phyloP scores from a whole-genome alignment of 441 rosid genomes.

The Capsella rubella region DNA sequence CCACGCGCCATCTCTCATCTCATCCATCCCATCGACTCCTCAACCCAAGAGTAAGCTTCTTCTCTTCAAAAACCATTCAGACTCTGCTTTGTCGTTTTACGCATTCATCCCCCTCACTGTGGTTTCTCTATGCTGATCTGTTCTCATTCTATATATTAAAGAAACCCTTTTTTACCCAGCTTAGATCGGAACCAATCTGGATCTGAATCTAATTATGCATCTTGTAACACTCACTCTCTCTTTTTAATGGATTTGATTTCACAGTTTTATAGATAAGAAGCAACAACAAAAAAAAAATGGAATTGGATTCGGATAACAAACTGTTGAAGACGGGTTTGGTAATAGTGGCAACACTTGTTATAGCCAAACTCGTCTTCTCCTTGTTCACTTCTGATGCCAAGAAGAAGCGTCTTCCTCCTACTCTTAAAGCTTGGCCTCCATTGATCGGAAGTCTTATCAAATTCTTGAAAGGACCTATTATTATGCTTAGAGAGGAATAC shows the following conservation, averaged over 20 bases:
- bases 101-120: too few species aligned
- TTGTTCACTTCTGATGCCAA: conserved; percentile 64
- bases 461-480: conserved; percentile 86
- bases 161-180: background rate
- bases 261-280: background rate
- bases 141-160: background rate
- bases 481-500: conserved; percentile 93
- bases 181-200: conserved; percentile 25
- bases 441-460: conserved; percentile 72
- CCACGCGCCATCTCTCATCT: too few species aligned
- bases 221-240: background rate
- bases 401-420: conserved; percentile 81
- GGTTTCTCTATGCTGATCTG: background rate
- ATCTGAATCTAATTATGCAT: conserved; percentile 23
- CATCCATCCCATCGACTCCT: too few species aligned
- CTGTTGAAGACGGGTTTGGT: conserved; percentile 63
- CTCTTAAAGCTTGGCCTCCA: conserved; percentile 67
- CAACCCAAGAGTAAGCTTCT: background rate
- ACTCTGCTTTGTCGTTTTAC: background rate
- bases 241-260: background rate
- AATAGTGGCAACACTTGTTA: conserved; percentile 68
- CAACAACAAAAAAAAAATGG: conserved; percentile 7
- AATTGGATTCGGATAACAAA: conserved; percentile 64
- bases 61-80: background rate
- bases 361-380: conserved; percentile 77